Percentiles rank a stretch among this genome's conserved stretches.
Evolutionary conservation across 352 stramenopile species (phyloP).

Genomic region (Phytophthora hybrid): DNA sequence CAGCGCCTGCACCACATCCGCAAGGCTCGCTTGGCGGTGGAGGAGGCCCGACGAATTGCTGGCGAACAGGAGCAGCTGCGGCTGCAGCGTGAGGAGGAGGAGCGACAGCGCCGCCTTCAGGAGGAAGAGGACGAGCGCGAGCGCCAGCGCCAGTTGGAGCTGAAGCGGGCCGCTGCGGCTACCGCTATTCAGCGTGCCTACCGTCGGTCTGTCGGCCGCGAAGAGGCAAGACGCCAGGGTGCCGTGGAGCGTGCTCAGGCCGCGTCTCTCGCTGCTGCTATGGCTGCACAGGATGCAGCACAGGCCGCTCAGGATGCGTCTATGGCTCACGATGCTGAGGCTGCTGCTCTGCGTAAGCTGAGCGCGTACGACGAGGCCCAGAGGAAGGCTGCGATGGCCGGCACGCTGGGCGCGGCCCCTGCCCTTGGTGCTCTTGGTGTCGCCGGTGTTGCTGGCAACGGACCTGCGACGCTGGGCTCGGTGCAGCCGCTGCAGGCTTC

Average conservation of each 20-base stretch:
- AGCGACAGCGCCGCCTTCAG: conserved; percentile 64
- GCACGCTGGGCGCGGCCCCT: conserved; percentile 62
- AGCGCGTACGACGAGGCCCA: conserved; percentile 69
- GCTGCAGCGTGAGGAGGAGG: conserved; percentile 75
- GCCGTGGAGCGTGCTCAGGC: conserved; percentile 76
- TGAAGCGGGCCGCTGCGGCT: conserved; percentile 66
- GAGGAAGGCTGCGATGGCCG: conserved; percentile 49
- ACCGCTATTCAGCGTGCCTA: conserved; percentile 77
- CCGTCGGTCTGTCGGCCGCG: conserved; percentile 66
- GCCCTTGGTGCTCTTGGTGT: conserved; percentile 65
- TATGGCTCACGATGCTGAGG: conserved; percentile 75
- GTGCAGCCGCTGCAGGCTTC: conserved; percentile 73
- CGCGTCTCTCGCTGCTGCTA: conserved; percentile 72
- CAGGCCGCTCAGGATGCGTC: conserved; percentile 77
- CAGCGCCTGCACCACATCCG: conserved; percentile 83
- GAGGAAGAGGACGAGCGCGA: conserved; percentile 72
- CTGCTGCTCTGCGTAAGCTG: conserved; percentile 77
- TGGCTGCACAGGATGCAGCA: conserved; percentile 81
- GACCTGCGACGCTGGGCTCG: conserved; percentile 70
- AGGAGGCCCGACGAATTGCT: conserved; percentile 76
- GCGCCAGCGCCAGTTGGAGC: conserved; percentile 63
- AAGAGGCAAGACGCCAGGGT: conserved; percentile 75
- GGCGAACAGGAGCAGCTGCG: conserved; percentile 73
- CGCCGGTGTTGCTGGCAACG: conserved; percentile 57
- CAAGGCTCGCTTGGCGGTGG: conserved; percentile 79